phyloP scores from a whole-genome alignment of 805 yeast species.

The Hanseniaspora mollemarum region DNA sequence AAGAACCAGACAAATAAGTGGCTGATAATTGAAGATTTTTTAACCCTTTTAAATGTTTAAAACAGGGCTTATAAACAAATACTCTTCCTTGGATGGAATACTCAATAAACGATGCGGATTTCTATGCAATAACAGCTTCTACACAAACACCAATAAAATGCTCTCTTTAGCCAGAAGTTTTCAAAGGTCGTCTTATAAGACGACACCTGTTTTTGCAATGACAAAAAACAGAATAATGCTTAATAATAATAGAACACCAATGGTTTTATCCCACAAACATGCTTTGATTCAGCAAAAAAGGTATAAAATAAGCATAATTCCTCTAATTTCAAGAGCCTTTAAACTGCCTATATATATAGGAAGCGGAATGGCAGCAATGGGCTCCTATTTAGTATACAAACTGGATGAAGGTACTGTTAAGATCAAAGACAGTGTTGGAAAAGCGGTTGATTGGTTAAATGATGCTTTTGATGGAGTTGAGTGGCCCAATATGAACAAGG shows the following conservation, averaged over 20 bases:
- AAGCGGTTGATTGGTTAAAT: conserved; percentile 35
- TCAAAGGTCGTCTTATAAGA: conserved; percentile 9
- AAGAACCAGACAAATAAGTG: too few relatives aligned
- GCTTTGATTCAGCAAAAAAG: not conserved
- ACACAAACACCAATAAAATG: not conserved
- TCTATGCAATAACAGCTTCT: not conserved
- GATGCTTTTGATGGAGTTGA: conserved; percentile 20
- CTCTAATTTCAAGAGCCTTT: conserved; percentile 45
- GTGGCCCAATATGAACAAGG: conserved; percentile 19
- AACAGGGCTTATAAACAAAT: not conserved
- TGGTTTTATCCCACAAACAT: not conserved
- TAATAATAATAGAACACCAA: not conserved
- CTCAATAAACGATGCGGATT: not conserved
- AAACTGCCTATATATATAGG: conserved; percentile 75
- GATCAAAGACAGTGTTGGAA: conserved; percentile 51
- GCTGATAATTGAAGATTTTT: too few relatives aligned
- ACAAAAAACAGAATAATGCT: not conserved
- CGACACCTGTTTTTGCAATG: conserved; percentile 5
- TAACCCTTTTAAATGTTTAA: not conserved
- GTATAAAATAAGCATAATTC: conserved; percentile 23
- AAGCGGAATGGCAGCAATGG: conserved; percentile 87
- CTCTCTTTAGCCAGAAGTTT: not conserved
- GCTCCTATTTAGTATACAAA: conserved; percentile 83
- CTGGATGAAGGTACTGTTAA: conserved; percentile 58
- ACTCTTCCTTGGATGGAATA: not conserved